Base-by-base conservation (phyloP, 2,329 filamentous ascomycete genomes). In the Fusarium concolor region DNA sequence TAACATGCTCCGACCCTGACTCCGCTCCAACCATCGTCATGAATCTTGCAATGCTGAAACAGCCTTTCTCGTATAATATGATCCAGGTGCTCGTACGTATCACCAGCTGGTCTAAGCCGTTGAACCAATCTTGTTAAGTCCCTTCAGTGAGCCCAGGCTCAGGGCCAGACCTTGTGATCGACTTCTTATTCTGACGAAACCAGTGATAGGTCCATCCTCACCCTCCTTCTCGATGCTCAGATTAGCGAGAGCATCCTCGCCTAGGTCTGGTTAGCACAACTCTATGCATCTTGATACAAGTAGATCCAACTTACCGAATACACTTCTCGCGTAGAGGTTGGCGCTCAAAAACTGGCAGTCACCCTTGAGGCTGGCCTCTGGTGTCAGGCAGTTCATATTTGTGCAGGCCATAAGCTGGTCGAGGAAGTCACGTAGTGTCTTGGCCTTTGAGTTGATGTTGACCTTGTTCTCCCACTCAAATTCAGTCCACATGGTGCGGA, bases 401-500 rank as follows among this genome's bases (percentile, higher is more conserved):
- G 96, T 99, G 79, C 92, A 95, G 65, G 94, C 93, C 96, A 98
- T 98, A 63, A 99, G 84, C 78, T 97, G 91, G 72, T 93, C 91
- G 68, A 99, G 83, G 88, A 99, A 99, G 20, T 96, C 93, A 49
- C 95, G 89, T 64, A 99, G 85, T 28, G 89, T 91, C 84, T 95
- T 97, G 71, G 93, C 93, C 85, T 97, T 98, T 68, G 93, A 96
- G 82, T 97, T 97, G 83, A 99, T 98, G 83, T 99, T 99, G 80
- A 99, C 95, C 87, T 99, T 99, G 84, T 99, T 99, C 85, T 99
- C 96, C 96, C 96, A 99, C 79, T 99, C 96, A 72, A 99, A 99
- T 78, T 99, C 96, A 37, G 96, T 99, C 96, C 96, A 99, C 96
- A 99, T 99, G n/a, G 93, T 97, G 62, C 96, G 89, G 90, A 99